Evolutionary conservation across 129 eudicot species (phyloP).

Genomic region (Lonicera japonica): DNA sequence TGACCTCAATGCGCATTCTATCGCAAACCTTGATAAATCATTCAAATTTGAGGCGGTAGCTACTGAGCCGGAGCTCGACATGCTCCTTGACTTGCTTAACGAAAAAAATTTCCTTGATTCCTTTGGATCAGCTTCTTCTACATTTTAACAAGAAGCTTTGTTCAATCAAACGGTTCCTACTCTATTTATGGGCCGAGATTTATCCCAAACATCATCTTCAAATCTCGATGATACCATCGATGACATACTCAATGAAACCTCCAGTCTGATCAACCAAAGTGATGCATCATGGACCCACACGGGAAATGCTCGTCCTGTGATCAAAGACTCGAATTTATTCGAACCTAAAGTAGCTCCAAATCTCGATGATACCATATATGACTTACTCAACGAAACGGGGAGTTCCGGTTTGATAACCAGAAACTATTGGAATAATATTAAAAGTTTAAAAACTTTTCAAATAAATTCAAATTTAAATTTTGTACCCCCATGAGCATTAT

Average conservation of each 20-base stretch:
- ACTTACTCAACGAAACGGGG: constrained; percentile 38
- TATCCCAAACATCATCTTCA: constrained; percentile 7
- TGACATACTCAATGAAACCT: constrained; percentile 45
- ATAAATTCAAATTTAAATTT: no score
- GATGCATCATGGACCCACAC: no score
- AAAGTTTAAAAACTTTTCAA: no score
- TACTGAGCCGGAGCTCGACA: constrained; percentile 78
- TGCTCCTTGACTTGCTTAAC: constrained; percentile 58
- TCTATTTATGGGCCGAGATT: not conserved
- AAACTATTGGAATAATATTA: no score
- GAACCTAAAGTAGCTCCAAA: constrained; percentile 13
- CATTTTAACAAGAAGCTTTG: not conserved
- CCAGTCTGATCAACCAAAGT: constrained; percentile 20
- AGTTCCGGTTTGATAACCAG: constrained; percentile 21
- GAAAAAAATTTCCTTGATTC: constrained; percentile 32
- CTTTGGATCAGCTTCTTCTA: not conserved
- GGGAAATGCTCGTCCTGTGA: constrained; percentile 13
- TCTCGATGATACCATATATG: constrained; percentile 51
- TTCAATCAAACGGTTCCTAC: not conserved
- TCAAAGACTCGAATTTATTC: constrained; percentile 3
- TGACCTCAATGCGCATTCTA: constrained; percentile 10
- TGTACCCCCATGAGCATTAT: no score
- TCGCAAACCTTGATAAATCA: constrained; percentile 10
- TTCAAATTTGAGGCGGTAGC: constrained; percentile 38
- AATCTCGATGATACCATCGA: constrained; percentile 50